Evolutionary conservation across 2,329 filamentous ascomycete genomes (phyloP), one percentile per base, ranked within the genome.

Genomic region (Apiospora rasikravindrae): DNA sequence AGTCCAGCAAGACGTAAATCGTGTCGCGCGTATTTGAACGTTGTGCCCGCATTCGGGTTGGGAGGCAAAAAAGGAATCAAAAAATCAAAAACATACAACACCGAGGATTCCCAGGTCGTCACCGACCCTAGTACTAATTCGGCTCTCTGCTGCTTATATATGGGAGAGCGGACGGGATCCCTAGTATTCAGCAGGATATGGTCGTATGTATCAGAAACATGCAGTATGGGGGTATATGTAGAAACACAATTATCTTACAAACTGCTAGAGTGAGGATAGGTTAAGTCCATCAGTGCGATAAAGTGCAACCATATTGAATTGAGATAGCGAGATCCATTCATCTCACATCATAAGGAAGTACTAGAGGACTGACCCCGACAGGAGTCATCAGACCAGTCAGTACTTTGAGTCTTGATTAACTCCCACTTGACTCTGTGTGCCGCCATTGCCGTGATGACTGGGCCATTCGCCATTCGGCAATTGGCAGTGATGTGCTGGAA

Each of bases 151-250:
- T 40, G 61, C 61, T 66, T 66, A 66, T 66, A 37, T 66, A 66
- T 66, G 61, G 61, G 61, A 66, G 61, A 66, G 61, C 61, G 61
- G 61, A 66, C 61, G 61, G 61, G 61, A 67, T 67, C 61, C 61
- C 61, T 40, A 67, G 61, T 67, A 24, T 67, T 67, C 61, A 40
- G 61, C 33, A 67, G 24, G 61, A 40, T 67, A 67, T 67, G 61
- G 61, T 67, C 61, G 61, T 67, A 67, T 67, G 37, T 67, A 19
- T 2, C 6, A n/a, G 29, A 37, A 5, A 0, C 0, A 1, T 1
- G 3, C n/a, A 13, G 2, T 26, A 26, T 10, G 3, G 2, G 8
- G 8, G 10, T 1, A 24, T 24, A 51, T 26, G n/a, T 24, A 11
- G 7, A 13, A 13, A 5, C n/a, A 5, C 1, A 5, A 4, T 51